phyloP scores from a whole-genome alignment of 305 asterid genomes.

The Fraxinus platypoda region DNA sequence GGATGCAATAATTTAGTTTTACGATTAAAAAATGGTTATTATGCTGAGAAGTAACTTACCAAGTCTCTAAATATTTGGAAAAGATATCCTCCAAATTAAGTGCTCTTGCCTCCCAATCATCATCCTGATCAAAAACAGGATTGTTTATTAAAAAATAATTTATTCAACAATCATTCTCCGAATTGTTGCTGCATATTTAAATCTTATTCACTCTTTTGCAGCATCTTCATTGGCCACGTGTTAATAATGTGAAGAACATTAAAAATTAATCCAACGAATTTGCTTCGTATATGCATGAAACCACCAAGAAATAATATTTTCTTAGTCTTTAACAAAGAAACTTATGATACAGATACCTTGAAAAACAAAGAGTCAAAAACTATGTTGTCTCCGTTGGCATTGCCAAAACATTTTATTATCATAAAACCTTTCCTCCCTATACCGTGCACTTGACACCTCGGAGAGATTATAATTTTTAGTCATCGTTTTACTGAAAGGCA shows the following conservation, averaged over 20 bases:
- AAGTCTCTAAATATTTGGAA: constrained; percentile 35
- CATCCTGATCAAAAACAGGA: constrained; percentile 29
- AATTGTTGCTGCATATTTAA: neutral
- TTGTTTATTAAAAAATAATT: neutral
- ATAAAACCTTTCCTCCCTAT: neutral
- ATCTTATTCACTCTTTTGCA: neutral
- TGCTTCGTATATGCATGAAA: neutral
- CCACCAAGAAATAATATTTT: neutral
- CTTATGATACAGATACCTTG: neutral
- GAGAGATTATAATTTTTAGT: neutral
- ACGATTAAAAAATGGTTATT: neutral
- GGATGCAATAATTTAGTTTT: neutral
- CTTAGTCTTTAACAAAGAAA: neutral
- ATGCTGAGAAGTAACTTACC: constrained; percentile 25
- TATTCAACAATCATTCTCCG: neutral
- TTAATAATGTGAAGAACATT: neutral
- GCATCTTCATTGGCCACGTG: neutral
- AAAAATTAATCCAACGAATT: neutral
- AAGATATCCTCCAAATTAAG: constrained; percentile 41
- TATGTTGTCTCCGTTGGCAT: neutral
- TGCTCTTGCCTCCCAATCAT: constrained; percentile 40
- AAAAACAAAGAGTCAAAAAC: neutral
- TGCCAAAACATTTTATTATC: neutral
- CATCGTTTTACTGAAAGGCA: neutral
- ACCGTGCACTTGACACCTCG: neutral